A percentile compares a stretch with the other conserved stretches of the same genome.
phyloP scores from a whole-genome alignment of 768 basidiomycete species.

The Hortiboletus campestris region DNA sequence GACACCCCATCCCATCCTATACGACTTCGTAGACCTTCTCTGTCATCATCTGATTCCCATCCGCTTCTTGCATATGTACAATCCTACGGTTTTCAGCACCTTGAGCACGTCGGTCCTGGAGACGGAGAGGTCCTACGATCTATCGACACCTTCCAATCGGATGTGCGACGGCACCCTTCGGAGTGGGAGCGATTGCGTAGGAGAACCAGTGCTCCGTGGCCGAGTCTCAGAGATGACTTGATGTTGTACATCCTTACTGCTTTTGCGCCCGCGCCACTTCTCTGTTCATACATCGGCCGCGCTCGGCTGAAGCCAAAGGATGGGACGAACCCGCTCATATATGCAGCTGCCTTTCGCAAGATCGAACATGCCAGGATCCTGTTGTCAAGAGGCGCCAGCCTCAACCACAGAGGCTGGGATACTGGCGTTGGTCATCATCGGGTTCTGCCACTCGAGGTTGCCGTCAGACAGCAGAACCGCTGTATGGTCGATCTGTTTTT shows the following conservation, averaged over 20 bases:
- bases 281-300: neutral
- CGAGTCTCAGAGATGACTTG: neutral
- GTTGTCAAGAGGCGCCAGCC: neutral
- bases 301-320: neutral
- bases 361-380: neutral
- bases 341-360: neutral
- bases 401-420: neutral
- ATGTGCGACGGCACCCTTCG: neutral
- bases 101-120: neutral
- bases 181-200: neutral
- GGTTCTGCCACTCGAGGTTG: constrained; percentile 1
- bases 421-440: too few species aligned
- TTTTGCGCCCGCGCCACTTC: neutral
- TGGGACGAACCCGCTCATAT: constrained; percentile 1
- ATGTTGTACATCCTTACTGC: neutral
- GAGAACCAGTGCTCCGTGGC: neutral
- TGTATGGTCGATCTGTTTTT: neutral
- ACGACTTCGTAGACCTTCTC: neutral
- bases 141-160: neutral
- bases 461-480: accelerated
- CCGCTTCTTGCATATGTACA: neutral
- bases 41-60: neutral
- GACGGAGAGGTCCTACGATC: neutral
- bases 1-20: neutral
- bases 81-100: neutral